Conservation (phyloP, 257 asterid species). For the Cynanchum wilfordii region DNA sequence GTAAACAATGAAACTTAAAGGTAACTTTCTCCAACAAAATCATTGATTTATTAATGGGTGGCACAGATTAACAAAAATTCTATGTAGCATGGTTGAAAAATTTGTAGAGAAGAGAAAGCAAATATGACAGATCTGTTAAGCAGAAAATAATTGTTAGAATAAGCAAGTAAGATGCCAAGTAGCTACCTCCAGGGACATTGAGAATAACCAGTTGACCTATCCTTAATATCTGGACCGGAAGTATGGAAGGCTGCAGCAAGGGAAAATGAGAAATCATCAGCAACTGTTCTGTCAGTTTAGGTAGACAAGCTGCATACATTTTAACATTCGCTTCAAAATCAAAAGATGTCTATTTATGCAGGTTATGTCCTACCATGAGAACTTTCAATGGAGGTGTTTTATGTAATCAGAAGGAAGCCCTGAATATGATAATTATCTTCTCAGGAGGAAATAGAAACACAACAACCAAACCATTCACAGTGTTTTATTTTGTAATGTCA, state of each 20-base stretch:
- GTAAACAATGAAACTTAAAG: background rate
- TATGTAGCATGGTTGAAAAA: background rate
- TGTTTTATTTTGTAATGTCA: background rate
- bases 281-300: background rate
- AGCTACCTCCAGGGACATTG: slow-evolving; percentile 66
- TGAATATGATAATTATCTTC: background rate
- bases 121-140: background rate
- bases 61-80: background rate
- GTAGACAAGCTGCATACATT: background rate
- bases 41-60: background rate
- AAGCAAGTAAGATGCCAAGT: slow-evolving; percentile 8
- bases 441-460: background rate
- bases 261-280: slow-evolving; percentile 13
- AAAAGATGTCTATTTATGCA: background rate
- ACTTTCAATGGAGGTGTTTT: background rate
- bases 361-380: background rate
- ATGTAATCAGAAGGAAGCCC: background rate
- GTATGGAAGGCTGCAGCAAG: slow-evolving; percentile 74
- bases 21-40: background rate
- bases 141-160: background rate
- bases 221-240: slow-evolving; percentile 90
- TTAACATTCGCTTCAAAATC: background rate
- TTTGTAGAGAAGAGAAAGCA: background rate
- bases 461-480: background rate
- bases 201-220: slow-evolving; percentile 90